phyloP scores from a whole-genome alignment of 805 yeast genomes.

The Metschnikowia aberdeeniae region DNA sequence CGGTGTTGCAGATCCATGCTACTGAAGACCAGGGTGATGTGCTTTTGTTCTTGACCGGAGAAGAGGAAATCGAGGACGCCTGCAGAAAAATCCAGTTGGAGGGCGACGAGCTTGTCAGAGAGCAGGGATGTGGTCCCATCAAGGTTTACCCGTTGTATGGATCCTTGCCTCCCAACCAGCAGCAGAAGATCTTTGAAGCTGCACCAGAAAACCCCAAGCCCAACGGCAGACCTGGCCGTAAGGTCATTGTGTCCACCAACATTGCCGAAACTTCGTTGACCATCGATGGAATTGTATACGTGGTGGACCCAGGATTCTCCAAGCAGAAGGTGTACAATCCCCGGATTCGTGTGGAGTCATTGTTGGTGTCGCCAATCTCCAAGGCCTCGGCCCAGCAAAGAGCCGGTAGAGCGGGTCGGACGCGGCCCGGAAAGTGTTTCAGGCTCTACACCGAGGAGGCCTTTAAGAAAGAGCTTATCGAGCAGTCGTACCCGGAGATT shows the following conservation, averaged over 20 bases:
- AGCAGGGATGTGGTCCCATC: slow-evolving; percentile 85
- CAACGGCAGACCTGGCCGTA: slow-evolving; percentile 90
- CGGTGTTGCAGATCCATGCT: slow-evolving; percentile 94
- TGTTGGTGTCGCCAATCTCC: slow-evolving; percentile 92
- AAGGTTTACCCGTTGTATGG: slow-evolving; percentile 93
- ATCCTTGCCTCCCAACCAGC: slow-evolving; percentile 93
- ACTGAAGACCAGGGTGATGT: slow-evolving; percentile 94
- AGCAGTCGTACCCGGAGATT: slow-evolving; percentile 95
- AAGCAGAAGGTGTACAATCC: slow-evolving; percentile 97
- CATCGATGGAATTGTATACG: slow-evolving; percentile 95
- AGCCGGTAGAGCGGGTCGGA: slow-evolving; percentile 99
- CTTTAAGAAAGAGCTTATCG: slow-evolving; percentile 86
- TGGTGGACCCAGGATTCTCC: slow-evolving; percentile 95
- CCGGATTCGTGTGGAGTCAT: slow-evolving; percentile 89
- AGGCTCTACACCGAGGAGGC: slow-evolving; percentile 96
- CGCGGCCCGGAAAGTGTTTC: slow-evolving; percentile 97
- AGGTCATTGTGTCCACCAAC: slow-evolving; percentile 86
- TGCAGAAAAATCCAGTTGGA: slow-evolving; percentile 84
- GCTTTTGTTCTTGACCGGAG: slow-evolving; percentile 85
- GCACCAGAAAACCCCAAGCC: slow-evolving; percentile 73
- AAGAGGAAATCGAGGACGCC: slow-evolving; percentile 97
- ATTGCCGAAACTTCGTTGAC: slow-evolving; percentile 98
- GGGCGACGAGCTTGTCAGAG: slow-evolving; percentile 83
- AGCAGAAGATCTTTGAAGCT: slow-evolving; percentile 87
- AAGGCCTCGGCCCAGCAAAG: slow-evolving; percentile 97